Conservation (phyloP, 805 yeast genomes). For the Metschnikowia similis region DNA sequence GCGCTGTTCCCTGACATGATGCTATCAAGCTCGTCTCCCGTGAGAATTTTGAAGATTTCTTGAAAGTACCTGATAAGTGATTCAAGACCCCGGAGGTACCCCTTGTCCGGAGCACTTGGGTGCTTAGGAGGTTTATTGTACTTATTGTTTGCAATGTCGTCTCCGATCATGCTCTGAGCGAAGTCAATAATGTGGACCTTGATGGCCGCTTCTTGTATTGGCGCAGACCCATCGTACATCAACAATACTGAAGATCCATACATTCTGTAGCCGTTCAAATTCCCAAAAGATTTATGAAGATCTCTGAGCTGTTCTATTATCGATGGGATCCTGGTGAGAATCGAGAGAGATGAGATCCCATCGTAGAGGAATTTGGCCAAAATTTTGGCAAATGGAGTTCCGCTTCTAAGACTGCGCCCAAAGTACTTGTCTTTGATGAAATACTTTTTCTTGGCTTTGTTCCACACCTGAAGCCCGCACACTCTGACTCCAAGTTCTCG, state of each 20-base stretch:
- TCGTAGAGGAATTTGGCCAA: conserved; percentile 76
- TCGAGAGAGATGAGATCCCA: conserved; percentile 56
- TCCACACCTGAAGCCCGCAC: conserved; percentile 76
- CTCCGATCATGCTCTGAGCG: conserved; percentile 82
- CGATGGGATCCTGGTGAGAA: conserved; percentile 62
- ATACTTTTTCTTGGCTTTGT: conserved; percentile 28
- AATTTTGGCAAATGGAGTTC: conserved; percentile 72
- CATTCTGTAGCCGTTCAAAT: conserved; percentile 71
- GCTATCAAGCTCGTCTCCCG: conserved; percentile 29
- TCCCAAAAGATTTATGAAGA: conserved; percentile 49
- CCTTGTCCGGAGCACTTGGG: conserved; percentile 63
- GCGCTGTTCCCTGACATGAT: conserved; percentile 11
- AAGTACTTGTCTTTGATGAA: conserved; percentile 85
- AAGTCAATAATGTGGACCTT: conserved; percentile 84
- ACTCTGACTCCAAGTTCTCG: conserved; percentile 81
- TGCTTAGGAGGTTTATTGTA: conserved; percentile 68
- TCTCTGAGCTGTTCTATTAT: conserved; percentile 58
- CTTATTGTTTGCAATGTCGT: conserved; percentile 26
- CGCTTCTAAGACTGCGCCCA: conserved; percentile 72
- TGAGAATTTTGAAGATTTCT: conserved; percentile 52
- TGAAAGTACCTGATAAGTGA: conserved; percentile 69
- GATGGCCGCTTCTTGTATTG: conserved; percentile 14
- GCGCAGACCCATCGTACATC: conserved; percentile 73
- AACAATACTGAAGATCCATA: conserved; percentile 87
- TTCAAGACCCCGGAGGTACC: conserved; percentile 77